phyloP scores from a whole-genome alignment of 495 filamentous ascomycete genomes.

The Daldinia concentrica region DNA sequence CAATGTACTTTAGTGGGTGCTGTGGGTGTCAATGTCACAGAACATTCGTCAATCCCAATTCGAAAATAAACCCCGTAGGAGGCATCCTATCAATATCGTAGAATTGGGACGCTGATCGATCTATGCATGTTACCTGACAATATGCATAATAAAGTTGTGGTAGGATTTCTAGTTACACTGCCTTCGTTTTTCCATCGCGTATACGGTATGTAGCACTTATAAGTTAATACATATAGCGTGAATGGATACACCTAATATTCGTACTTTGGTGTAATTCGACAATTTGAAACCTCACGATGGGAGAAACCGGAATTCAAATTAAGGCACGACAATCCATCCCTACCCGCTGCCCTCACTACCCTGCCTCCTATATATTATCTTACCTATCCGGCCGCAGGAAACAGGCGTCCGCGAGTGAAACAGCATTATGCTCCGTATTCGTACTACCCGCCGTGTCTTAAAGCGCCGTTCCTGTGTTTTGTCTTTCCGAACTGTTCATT shows the following conservation, averaged over 20 bases:
- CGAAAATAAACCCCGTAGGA: slow-evolving; percentile 21
- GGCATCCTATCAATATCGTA: slow-evolving; percentile 13
- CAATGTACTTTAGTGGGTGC: background rate
- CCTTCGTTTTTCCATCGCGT: slow-evolving; percentile 23
- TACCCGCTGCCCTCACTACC: slow-evolving; percentile 12
- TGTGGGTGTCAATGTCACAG: slow-evolving; percentile 1
- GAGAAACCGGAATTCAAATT: slow-evolving; percentile 38
- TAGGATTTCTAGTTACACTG: slow-evolving; percentile 35
- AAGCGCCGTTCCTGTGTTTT: slow-evolving; percentile 13
- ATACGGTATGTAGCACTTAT: slow-evolving; percentile 18
- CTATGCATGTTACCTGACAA: slow-evolving; percentile 34
- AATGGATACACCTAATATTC: slow-evolving; percentile 19
- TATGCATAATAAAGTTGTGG: slow-evolving; percentile 26
- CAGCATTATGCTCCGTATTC: slow-evolving; percentile 21
- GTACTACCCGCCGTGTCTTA: slow-evolving; percentile 18
- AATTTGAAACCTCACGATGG: slow-evolving; percentile 32
- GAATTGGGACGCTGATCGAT: slow-evolving; percentile 31
- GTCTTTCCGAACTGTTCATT: slow-evolving; percentile 19
- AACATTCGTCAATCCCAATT: slow-evolving; percentile 10
- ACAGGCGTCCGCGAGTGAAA: slow-evolving; percentile 18
- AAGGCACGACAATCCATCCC: slow-evolving; percentile 33
- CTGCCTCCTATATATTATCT: slow-evolving; percentile 28
- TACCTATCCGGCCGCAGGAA: slow-evolving; percentile 25
- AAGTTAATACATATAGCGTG: background rate
- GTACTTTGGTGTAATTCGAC: slow-evolving; percentile 26